A percentile compares a stretch with the other conserved stretches of the same genome.
These are phyloP conservation scores for Jatropha multifida DNA, from an alignment of 441 rosid genomes.

Conservation along the genomic window DNA sequence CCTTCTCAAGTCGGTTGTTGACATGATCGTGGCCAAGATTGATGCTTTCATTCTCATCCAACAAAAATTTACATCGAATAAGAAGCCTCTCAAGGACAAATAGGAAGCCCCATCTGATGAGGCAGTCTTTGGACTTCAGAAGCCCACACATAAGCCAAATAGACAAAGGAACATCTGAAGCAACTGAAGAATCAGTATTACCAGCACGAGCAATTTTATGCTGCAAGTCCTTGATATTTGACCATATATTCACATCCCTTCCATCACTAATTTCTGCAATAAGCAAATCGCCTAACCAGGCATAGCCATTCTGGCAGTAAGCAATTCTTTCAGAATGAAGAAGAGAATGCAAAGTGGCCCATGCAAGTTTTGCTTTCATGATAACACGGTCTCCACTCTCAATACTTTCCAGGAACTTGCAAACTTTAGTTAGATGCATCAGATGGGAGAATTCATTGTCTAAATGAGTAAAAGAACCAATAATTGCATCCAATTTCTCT, in stretches of 20 bases:
- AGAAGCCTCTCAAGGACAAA: constrained; percentile 94
- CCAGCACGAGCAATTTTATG: constrained; percentile 72
- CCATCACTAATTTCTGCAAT: constrained; percentile 87
- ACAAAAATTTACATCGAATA: constrained; percentile 85
- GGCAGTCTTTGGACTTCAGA: constrained; percentile 76
- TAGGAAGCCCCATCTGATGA: constrained; percentile 88
- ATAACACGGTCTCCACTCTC: constrained; percentile 37
- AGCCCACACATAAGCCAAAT: constrained; percentile 91
- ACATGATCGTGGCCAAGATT: constrained; percentile 39
- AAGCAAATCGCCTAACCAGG: constrained; percentile 95
- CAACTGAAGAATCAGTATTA: constrained; percentile 53
- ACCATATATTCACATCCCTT: constrained; percentile 62
- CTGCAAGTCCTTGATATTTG: constrained; percentile 70
- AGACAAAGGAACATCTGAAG: constrained; percentile 82
- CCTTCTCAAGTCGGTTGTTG: constrained; percentile 82
- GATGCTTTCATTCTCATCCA: constrained; percentile 79
- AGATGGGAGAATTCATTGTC: constrained; percentile 87
- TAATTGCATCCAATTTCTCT: constrained; percentile 77
- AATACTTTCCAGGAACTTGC: constrained; percentile 63
- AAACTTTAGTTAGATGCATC: constrained; percentile 73
- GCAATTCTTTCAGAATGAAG: constrained; percentile 90
- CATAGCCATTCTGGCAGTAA: constrained; percentile 86
- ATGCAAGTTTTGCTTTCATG: constrained; percentile 64
- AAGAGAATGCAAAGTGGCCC: constrained; percentile 97
- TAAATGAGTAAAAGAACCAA: constrained; percentile 85